Conservation (phyloP, 2,329 filamentous ascomycete species). For the Fusarium secorum region DNA sequence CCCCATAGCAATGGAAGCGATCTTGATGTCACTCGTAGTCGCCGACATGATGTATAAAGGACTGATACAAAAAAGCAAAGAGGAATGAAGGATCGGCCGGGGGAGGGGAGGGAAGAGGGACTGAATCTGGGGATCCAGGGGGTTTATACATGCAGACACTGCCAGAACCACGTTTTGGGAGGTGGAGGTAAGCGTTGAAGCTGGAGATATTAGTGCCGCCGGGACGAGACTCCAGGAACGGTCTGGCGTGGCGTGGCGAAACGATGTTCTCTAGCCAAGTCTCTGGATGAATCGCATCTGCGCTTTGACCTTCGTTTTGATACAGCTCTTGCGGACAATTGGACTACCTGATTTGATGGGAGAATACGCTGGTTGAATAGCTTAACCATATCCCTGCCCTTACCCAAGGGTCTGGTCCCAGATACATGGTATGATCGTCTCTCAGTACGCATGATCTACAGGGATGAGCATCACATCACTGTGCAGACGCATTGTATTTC, state of each 20-base stretch:
- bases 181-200: not conserved
- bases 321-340: not conserved
- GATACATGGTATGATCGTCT: not conserved
- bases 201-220: not conserved
- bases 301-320: not conserved
- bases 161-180: not conserved
- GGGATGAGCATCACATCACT: not conserved
- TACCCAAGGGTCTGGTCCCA: not conserved
- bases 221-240: not conserved
- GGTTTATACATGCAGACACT: not conserved
- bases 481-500: not conserved
- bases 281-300: not conserved
- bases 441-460: not conserved
- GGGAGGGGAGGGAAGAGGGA: not conserved
- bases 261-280: not conserved
- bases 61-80: not conserved
- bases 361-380: not conserved
- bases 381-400: not conserved
- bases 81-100: not conserved
- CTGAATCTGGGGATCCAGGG: not conserved
- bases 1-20: conserved; percentile 45
- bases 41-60: not conserved
- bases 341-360: not conserved
- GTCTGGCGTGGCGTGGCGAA: not conserved
- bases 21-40: conserved; percentile 37